phyloP scores from a whole-genome alignment of 192 early-diverging fungal genomes.

The Anaeromyces robustus region DNA sequence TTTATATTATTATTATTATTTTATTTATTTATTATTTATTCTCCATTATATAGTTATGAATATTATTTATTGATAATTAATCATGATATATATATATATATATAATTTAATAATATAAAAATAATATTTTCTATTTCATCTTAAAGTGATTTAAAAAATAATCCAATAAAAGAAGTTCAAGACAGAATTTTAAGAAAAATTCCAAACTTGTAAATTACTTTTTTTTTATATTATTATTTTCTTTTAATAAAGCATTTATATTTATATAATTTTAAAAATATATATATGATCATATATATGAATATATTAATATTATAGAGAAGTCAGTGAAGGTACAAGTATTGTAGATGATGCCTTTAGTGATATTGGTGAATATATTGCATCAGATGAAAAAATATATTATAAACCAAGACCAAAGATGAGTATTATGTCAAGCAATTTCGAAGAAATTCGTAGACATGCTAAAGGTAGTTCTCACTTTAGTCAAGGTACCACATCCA shows the following conservation, averaged over 20 bases:
- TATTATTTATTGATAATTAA: too few relatives aligned
- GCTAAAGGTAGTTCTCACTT: background rate
- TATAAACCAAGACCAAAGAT: background rate
- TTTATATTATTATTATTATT: background rate
- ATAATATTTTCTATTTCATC: too few relatives aligned
- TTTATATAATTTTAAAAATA: too few relatives aligned
- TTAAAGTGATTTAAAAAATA: background rate
- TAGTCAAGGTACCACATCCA: background rate
- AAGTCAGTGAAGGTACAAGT: background rate
- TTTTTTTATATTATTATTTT: too few relatives aligned
- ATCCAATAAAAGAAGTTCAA: background rate
- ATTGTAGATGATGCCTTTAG: background rate
- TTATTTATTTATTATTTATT: too few relatives aligned
- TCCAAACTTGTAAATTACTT: background rate
- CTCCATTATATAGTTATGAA: too few relatives aligned
- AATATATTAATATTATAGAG: background rate
- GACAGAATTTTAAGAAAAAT: background rate
- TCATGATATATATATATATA: too few relatives aligned
- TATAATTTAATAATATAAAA: too few relatives aligned
- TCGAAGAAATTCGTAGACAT: background rate
- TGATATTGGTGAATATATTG: background rate
- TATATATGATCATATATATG: too few relatives aligned
- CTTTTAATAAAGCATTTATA: too few relatives aligned
- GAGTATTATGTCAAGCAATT: too few relatives aligned
- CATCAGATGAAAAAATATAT: background rate